Percentiles rank a stretch among this genome's conserved stretches.
phyloP scores from a whole-genome alignment of 768 basidiomycete species.

The Naganishia vishniacii region DNA sequence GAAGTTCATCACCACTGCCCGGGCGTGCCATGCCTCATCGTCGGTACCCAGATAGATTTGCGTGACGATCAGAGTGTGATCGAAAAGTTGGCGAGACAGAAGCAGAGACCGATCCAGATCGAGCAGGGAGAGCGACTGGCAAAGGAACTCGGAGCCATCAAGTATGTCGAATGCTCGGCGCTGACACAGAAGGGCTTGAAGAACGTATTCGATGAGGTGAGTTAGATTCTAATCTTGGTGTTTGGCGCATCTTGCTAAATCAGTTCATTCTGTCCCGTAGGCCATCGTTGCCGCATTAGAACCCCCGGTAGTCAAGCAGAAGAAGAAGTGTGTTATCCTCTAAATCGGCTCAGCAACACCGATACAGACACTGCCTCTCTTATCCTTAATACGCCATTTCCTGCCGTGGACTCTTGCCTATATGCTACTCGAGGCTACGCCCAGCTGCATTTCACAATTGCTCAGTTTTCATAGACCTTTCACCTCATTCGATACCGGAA shows the following conservation, averaged over 20 bases:
- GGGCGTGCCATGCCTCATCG: slow-evolving; percentile 96
- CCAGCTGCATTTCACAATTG: neutral
- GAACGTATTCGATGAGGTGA: slow-evolving; percentile 99
- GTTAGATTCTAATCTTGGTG: slow-evolving; percentile 45
- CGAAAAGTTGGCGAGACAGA: slow-evolving; percentile 93
- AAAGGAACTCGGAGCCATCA: slow-evolving; percentile 95
- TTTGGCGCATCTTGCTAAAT: neutral
- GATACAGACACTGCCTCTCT: neutral
- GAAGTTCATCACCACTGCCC: slow-evolving; percentile 99
- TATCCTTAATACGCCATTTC: neutral
- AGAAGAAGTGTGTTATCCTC: slow-evolving; percentile 76
- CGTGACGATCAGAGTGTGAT: slow-evolving; percentile 86
- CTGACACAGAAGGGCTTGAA: slow-evolving; percentile 98
- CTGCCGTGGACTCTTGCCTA: neutral
- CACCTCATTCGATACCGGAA: neutral
- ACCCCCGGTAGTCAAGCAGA: slow-evolving; percentile 84
- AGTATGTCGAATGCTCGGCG: slow-evolving; percentile 98
- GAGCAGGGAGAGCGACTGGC: slow-evolving; percentile 92
- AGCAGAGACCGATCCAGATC: slow-evolving; percentile 80
- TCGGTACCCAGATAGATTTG: slow-evolving; percentile 96
- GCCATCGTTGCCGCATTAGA: slow-evolving; percentile 98
- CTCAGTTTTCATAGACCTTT: neutral
- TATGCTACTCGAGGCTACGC: neutral
- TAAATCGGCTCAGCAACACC: slow-evolving; percentile 51
- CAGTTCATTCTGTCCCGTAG: slow-evolving; percentile 50